Conservation (phyloP, 2,329 filamentous ascomycete species). For the Teratosphaeria pseudoeucalypti region DNA sequence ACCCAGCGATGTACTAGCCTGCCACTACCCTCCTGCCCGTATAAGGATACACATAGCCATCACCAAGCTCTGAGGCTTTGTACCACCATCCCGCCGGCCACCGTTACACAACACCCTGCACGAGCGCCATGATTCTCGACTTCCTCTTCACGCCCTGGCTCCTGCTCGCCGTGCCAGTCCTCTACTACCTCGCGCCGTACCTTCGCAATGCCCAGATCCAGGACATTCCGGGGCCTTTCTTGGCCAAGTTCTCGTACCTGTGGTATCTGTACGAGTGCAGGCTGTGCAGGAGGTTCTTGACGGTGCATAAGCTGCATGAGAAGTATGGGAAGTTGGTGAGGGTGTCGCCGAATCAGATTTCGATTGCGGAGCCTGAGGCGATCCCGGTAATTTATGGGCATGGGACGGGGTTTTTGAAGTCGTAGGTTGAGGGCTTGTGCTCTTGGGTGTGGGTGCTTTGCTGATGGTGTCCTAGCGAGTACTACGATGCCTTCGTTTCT, state of each 20-base stretch:
- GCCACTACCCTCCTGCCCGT: not conserved
- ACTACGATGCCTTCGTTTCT: constrained; percentile 85
- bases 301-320: constrained; percentile 64
- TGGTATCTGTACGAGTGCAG: constrained; percentile 63
- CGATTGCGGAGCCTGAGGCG: constrained; percentile 65
- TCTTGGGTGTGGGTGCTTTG: not conserved
- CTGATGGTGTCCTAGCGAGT: constrained; percentile 46
- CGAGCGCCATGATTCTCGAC: constrained; percentile 26
- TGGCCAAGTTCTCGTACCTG: constrained; percentile 60
- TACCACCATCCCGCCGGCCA: not conserved
- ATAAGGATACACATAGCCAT: not conserved
- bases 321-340: constrained; percentile 69
- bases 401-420: constrained; percentile 41
- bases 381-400: constrained; percentile 68
- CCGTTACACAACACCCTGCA: not conserved
- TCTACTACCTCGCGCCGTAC: constrained; percentile 52
- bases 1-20: too few species aligned
- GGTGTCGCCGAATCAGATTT: constrained; percentile 76
- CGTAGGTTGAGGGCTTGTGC: constrained; percentile 15
- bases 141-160: constrained; percentile 36
- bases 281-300: constrained; percentile 45
- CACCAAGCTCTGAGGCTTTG: not conserved
- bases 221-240: constrained; percentile 52
- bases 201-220: constrained; percentile 46
- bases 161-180: constrained; percentile 39